Base-by-base conservation (phyloP, 139 green algal species). In the Closterium sp. region DNA sequence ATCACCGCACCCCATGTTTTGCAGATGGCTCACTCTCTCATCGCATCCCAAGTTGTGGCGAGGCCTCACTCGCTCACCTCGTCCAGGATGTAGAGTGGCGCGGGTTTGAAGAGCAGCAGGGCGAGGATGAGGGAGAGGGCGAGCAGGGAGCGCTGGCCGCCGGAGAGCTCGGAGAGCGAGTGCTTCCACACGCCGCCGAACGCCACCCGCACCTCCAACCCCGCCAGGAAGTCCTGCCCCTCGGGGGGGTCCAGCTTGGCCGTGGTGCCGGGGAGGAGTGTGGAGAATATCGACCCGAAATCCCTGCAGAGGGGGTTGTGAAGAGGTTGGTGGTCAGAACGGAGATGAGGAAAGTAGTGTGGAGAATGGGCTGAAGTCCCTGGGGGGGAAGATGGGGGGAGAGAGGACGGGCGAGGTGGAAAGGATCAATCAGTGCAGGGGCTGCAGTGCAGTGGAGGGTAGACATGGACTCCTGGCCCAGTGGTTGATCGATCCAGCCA, bases 11-110 rank as follows among this genome's bases (percentile, higher is more conserved):
- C n/a, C n/a, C n/a, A n/a, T n/a, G n/a, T n/a, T n/a, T n/a, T n/a
- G n/a, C n/a, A n/a, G n/a, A n/a, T n/a, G n/a, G n/a, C n/a, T 10
- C 34, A 42, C 34, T 10, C 34, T 42, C 34, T 42, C 34, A 42
- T 6, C 34, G 6, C 34, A 42, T 6, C n/a, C 27, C 84, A n/a
- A 21, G 84, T 9, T n/a, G 27, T 87, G 27, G 5, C 10, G 24
- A 42, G 34, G 50, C 13, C 7, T 24, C 50, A 70, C 50, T 10
- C 29, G 9, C 87, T 94, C 10, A 97, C 98, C 96, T 99, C 98
- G 89, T 99, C 98, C 70, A 99, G 95, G 92, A 99, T 99, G 96
- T 99, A 99, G 93, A 99, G 96, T 50, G 98, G 98, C 1, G 98
- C 98, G 0, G 98, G 98, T 94, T 99, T 99, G 97, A 99, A 99